A percentile compares a stretch with the other conserved stretches of the same genome.
phyloP scores from a whole-genome alignment of 2,329 filamentous ascomycete species.

The Drechslerella coelobrocha region DNA sequence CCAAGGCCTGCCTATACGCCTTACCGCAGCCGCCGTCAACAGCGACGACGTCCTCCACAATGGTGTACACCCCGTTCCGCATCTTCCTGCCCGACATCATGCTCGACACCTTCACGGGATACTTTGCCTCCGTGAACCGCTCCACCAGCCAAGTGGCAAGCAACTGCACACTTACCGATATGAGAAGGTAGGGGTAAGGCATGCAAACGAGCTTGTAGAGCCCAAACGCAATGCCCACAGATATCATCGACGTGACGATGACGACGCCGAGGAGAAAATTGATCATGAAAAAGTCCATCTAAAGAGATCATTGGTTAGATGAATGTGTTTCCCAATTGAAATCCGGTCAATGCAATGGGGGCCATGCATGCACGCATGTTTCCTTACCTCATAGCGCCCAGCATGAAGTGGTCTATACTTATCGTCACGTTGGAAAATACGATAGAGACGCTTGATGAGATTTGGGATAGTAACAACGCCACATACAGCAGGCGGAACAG shows the following conservation, averaged over 20 bases:
- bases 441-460: constrained; percentile 62
- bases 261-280: constrained; percentile 60
- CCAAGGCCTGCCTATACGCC: constrained; percentile 63
- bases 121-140: constrained; percentile 61
- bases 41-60: constrained; percentile 72
- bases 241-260: constrained; percentile 63
- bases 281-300: constrained; percentile 63
- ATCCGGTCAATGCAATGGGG: neutral
- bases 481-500: constrained; percentile 65
- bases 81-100: constrained; percentile 57
- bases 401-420: constrained; percentile 64
- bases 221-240: constrained; percentile 64
- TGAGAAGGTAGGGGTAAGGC: constrained; percentile 63
- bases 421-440: constrained; percentile 62
- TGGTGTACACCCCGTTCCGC: constrained; percentile 68
- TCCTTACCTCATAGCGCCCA: constrained; percentile 57
- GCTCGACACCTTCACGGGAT: constrained; percentile 3
- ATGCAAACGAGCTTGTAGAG: constrained; percentile 64
- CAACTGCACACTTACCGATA: constrained; percentile 61
- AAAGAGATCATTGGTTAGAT: constrained; percentile 53
- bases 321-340: neutral
- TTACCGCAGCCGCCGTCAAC: constrained; percentile 70
- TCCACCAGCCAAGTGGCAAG: constrained; percentile 61
- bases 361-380: neutral
- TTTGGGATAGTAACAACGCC: constrained; percentile 66